Conservation (phyloP, 306 rosid genomes). For the Lotus japonicus region DNA sequence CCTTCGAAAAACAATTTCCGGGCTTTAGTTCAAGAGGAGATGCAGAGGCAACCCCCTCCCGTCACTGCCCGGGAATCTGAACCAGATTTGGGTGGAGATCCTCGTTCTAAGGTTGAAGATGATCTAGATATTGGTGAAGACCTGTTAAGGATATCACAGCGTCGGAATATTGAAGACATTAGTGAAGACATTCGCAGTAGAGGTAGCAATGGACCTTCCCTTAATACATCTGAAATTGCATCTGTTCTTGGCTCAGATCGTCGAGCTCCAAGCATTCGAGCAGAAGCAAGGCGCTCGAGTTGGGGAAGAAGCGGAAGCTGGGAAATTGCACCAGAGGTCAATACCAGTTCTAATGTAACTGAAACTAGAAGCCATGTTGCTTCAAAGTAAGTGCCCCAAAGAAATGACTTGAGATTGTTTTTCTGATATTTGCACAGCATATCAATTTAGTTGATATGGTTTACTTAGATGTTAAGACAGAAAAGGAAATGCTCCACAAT, state of each 20-base stretch:
- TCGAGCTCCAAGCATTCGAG: slow-evolving; percentile 58
- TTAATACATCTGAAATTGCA: slow-evolving; percentile 49
- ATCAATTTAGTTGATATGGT: slow-evolving; percentile 26
- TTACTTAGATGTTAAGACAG: no score
- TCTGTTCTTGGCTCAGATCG: slow-evolving; percentile 71
- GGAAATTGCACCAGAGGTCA: slow-evolving; percentile 65
- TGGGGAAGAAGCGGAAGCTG: slow-evolving; percentile 77
- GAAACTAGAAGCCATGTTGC: slow-evolving; percentile 61
- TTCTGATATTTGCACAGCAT: slow-evolving; percentile 23
- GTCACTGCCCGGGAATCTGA: slow-evolving; percentile 40
- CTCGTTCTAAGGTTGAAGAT: slow-evolving; percentile 84
- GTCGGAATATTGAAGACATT: slow-evolving; percentile 73
- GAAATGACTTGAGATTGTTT: slow-evolving; percentile 14
- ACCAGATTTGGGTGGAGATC: slow-evolving; percentile 49
- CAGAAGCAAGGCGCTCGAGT: slow-evolving; percentile 74
- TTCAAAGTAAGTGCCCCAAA: slow-evolving; percentile 44
- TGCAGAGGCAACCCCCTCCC: slow-evolving; percentile 41
- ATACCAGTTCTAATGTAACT: slow-evolving; percentile 46
- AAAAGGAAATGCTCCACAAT: no score
- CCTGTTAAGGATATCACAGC: slow-evolving; percentile 83
- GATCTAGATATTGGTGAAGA: slow-evolving; percentile 92
- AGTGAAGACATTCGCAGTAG: slow-evolving; percentile 72
- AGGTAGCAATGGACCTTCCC: slow-evolving; percentile 72
- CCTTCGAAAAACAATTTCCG: slow-evolving; percentile 85
- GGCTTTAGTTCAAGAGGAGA: slow-evolving; percentile 71